Evolutionary conservation across 306 rosid genomes (phyloP), one percentile per base, ranked within the genome.

Genomic region (Dryas drummondii): DNA sequence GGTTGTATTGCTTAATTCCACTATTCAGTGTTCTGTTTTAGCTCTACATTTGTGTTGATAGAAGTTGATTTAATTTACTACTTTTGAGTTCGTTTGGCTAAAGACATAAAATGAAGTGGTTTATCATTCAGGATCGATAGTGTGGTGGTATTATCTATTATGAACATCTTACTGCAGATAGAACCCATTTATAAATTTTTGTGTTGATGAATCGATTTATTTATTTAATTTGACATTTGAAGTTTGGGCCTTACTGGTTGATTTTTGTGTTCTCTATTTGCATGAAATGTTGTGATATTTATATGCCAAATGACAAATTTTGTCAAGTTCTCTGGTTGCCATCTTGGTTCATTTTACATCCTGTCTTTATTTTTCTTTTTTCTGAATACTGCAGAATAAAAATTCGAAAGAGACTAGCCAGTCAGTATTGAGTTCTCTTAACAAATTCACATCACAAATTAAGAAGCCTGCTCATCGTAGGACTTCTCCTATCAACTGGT

Each of bases 401-500:
- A 46, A 61, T 81, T 57, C 42, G 57, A 92, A 82, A 85, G 97
- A 89, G 80, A 56, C 78, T 45, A 82, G 82, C 17, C 88, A 80
- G 45, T 78, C 91, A 52, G n/a, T 85, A 69, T 44, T 86, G 71
- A 75, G 60, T 78, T 82, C 91, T 79, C 90, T 90, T 9, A 90
- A 79, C 82, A 94, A 86, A 83, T 69, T 87, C 65, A 68, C 89
- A 26, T 80, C 91, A 12, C 99, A 88, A 78, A 92, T 89, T 55
- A 87, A 86, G 83, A 94, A 92, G 85, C 93, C 97, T 59, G 68
- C 92, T 68, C 96, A 80, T 46, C 91, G 93, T 55, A 94, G 86
- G 83, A 85, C 79, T 67, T 94, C 99, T 48, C 98, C 97, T 1
- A 11, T 94, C 76, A 92, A 89, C 74, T 94, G 97, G 99, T 94